Percentiles rank a stretch among this genome's conserved stretches.
phyloP scores from a whole-genome alignment of 2,329 filamentous ascomycete genomes.

The Xylariaceae sp. region DNA sequence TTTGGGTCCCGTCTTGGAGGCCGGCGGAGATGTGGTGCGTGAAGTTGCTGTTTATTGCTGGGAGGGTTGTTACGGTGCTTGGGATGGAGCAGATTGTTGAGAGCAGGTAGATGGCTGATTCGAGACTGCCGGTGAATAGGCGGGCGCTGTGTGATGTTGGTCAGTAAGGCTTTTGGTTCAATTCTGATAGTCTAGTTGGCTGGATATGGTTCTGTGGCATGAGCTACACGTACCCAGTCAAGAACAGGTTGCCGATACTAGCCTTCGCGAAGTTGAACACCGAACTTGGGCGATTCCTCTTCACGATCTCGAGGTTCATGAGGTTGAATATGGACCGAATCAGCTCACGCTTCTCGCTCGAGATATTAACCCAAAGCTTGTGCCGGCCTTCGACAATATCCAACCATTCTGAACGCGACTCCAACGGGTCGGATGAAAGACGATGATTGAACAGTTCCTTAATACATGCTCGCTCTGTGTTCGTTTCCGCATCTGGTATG shows the following conservation, averaged over 20 bases:
- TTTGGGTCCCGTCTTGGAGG: conserved; percentile 68
- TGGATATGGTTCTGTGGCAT: background rate
- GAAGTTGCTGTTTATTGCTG: conserved; percentile 92
- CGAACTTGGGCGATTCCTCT: conserved; percentile 66
- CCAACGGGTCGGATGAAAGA: conserved; percentile 56
- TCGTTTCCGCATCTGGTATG: conserved; percentile 64
- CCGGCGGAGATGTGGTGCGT: conserved; percentile 89
- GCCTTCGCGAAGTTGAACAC: conserved; percentile 75
- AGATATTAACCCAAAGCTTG: conserved; percentile 66
- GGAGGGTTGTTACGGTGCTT: conserved; percentile 71
- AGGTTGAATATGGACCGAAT: conserved; percentile 74
- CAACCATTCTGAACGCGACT: conserved; percentile 76
- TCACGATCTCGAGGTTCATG: conserved; percentile 74
- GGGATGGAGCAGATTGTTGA: conserved; percentile 84
- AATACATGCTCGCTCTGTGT: conserved; percentile 68
- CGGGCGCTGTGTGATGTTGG: conserved; percentile 49
- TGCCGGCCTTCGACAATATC: conserved; percentile 83
- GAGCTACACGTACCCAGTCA: conserved; percentile 56
- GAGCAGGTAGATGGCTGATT: conserved; percentile 86
- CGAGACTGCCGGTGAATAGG: conserved; percentile 87
- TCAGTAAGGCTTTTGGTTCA: background rate
- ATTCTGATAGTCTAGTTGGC: background rate
- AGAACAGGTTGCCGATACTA: conserved; percentile 73
- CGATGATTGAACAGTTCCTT: conserved; percentile 85
- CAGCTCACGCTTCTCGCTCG: conserved; percentile 69